These are phyloP conservation scores for Colletotrichum tabaci DNA, from an alignment of 2,329 filamentous ascomycete species.

Conservation along the genomic window DNA sequence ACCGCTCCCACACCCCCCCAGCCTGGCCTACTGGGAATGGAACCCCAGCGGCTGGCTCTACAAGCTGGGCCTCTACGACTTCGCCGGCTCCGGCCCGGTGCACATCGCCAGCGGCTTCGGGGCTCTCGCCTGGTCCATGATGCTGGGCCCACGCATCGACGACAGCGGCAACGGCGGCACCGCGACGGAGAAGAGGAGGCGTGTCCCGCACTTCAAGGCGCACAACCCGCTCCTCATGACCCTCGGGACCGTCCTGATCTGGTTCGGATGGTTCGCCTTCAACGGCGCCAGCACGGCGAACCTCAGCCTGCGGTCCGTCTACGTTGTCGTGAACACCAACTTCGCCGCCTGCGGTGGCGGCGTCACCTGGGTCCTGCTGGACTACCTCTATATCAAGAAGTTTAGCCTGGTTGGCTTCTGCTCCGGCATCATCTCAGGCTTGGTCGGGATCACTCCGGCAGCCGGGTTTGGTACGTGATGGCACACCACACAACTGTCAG, in stretches of 20 bases:
- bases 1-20: slow-evolving; percentile 15
- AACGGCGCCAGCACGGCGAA: slow-evolving; percentile 66
- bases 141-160: slow-evolving; percentile 71
- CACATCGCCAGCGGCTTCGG: slow-evolving; percentile 75
- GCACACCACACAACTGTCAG: too few relatives aligned
- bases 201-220: slow-evolving; percentile 60
- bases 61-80: slow-evolving; percentile 72
- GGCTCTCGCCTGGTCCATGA: slow-evolving; percentile 75
- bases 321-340: slow-evolving; percentile 72
- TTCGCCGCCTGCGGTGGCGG: slow-evolving; percentile 69
- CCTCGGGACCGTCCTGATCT: slow-evolving; percentile 75
- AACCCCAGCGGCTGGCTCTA: slow-evolving; percentile 77
- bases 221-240: slow-evolving; percentile 76
- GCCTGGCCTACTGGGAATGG: slow-evolving; percentile 78
- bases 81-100: slow-evolving; percentile 74
- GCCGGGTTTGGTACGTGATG: slow-evolving; percentile 69
- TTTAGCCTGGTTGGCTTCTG: slow-evolving; percentile 78
- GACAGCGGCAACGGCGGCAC: slow-evolving; percentile 53
- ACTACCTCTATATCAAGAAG: slow-evolving; percentile 63
- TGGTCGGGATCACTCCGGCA: slow-evolving; percentile 89
- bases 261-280: slow-evolving; percentile 73
- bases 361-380: slow-evolving; percentile 67
- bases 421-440: slow-evolving; percentile 87
- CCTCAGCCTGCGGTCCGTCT: slow-evolving; percentile 65
- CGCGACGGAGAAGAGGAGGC: slow-evolving; percentile 55